Evolutionary conservation across 352 stramenopile species (phyloP), one percentile per base, ranked within the genome.

Genomic region (Phytopythium helicoides): DNA sequence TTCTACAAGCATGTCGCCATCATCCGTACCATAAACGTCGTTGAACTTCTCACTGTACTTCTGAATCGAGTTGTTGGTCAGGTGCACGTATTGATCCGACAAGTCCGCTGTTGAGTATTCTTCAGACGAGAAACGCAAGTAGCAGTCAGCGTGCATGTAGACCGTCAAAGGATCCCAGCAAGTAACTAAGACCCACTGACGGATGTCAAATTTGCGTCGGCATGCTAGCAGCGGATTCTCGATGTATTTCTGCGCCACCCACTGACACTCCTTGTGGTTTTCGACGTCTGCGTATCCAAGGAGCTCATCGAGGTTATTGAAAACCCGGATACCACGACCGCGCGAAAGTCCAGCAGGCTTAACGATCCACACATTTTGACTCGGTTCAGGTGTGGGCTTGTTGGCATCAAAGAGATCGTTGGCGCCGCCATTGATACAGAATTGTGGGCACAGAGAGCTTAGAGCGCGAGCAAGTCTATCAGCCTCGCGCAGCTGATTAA

Each of bases 21-120:
- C 79, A 14, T 79, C 74, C 2, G 78, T 89, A 2, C 65, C 61
- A 56, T 92, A 91, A 14, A 81, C 71, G 45, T 89, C 68, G 53
- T 92, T 60, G 55, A 97, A 97, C 48, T 96, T 94, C 56, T 95
- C 78, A 45, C 71, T 90, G 59, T 95, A 81, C 71, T 97, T 97
- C 58, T 91, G 82, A 60, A 97, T 97, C 41, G 73, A 95, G 73
- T 97, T 98, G 71, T 98, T 98, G 28, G 92, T 96, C 34, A 98
- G 60, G 63, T 98, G 92, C 45, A 97, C 83, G 73, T 94, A 97
- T 53, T 80, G 69, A 59, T 98, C 90, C 12, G 60, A 79, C 42
- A 92, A 52, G 56, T 94, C 77, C n/a, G 89, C 68, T 51, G 76
- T 84, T 35, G 77, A 81, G 63, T 89, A 92, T 48, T 82, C 77